Evolutionary conservation across 2,329 filamentous ascomycete species (phyloP).

Genomic region (Pyrenochaeta sp.): DNA sequence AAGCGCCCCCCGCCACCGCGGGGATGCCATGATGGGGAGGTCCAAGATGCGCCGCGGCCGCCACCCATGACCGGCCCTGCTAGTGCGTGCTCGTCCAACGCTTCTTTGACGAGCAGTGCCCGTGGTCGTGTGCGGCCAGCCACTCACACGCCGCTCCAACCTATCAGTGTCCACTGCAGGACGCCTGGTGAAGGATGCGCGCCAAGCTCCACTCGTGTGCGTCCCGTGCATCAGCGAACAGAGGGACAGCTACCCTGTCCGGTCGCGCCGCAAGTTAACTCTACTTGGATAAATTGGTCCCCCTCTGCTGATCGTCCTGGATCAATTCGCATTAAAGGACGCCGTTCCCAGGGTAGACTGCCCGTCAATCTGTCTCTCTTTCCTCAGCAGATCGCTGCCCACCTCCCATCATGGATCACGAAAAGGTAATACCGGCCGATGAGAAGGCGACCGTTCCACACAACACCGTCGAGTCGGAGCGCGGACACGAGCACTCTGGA

Average conservation of each 20-base stretch:
- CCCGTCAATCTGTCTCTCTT: constrained; percentile 8
- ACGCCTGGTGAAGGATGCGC: constrained; percentile 19
- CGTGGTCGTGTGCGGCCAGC: constrained; percentile 21
- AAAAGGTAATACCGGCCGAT: constrained; percentile 33
- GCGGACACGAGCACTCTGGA: constrained; percentile 11
- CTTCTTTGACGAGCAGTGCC: constrained; percentile 16
- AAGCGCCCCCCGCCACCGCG: constrained; percentile 23
- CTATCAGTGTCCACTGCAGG: constrained; percentile 22
- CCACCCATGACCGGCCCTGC: constrained; percentile 17
- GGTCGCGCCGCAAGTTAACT: constrained; percentile 30
- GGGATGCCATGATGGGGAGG: constrained; percentile 33
- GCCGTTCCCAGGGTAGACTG: constrained; percentile 16
- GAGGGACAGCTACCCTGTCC: constrained; percentile 29
- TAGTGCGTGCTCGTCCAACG: constrained; percentile 22
- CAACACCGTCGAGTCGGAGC: constrained; percentile 18
- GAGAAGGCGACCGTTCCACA: constrained; percentile 36
- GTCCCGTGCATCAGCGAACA: constrained; percentile 22
- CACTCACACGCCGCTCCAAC: constrained; percentile 21
- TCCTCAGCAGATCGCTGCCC: constrained; percentile 16
- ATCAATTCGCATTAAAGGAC: constrained; percentile 33
- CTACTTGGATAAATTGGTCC: constrained; percentile 27
- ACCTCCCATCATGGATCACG: constrained; percentile 36
- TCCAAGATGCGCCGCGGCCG: constrained; percentile 29
- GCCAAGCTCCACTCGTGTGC: constrained; percentile 34
- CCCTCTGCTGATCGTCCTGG: constrained; percentile 35